phyloP scores from a whole-genome alignment of 768 basidiomycete species.

The Cystobasidium tubakii region DNA sequence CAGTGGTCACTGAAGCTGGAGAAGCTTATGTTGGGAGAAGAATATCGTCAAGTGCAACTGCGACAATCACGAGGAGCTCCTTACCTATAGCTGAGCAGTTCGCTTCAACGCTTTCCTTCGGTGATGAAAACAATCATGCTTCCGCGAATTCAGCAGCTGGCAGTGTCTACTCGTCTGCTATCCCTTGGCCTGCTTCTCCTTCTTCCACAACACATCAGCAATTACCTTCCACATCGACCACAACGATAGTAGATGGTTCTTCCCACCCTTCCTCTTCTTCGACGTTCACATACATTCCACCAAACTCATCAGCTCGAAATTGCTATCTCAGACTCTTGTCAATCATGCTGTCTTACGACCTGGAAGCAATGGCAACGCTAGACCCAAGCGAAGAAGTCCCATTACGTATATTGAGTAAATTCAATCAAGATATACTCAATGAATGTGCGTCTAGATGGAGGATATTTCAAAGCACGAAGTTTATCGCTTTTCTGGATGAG shows the following conservation, averaged over 20 bases:
- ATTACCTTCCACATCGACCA: neutral
- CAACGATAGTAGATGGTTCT: neutral
- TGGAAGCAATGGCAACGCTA: slow-evolving; percentile 85
- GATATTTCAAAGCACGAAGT: slow-evolving; percentile 70
- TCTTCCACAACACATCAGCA: neutral
- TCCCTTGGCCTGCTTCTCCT: slow-evolving; percentile 3
- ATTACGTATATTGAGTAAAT: slow-evolving; percentile 72
- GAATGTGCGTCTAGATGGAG: slow-evolving; percentile 88
- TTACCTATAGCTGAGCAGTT: slow-evolving; percentile 30
- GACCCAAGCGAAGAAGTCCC: slow-evolving; percentile 92
- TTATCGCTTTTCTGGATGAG: slow-evolving; percentile 72
- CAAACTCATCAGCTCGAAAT: slow-evolving; percentile 56
- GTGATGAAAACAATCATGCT: neutral
- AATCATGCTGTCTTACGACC: slow-evolving; percentile 71
- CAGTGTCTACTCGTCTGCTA: neutral
- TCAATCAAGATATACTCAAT: slow-evolving; percentile 74
- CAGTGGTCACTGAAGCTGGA: slow-evolving; percentile 11
- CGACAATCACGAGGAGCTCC: neutral
- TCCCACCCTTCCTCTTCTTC: neutral
- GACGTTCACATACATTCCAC: neutral
- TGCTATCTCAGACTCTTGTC: slow-evolving; percentile 80
- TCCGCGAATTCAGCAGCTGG: neutral
- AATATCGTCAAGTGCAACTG: neutral
- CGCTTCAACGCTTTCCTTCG: slow-evolving; percentile 10
- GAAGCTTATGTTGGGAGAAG: slow-evolving; percentile 32